These are phyloP conservation scores for Nitzschia sp. DNA, from an alignment of 108 stramenopile species.

Conservation along the genomic window DNA sequence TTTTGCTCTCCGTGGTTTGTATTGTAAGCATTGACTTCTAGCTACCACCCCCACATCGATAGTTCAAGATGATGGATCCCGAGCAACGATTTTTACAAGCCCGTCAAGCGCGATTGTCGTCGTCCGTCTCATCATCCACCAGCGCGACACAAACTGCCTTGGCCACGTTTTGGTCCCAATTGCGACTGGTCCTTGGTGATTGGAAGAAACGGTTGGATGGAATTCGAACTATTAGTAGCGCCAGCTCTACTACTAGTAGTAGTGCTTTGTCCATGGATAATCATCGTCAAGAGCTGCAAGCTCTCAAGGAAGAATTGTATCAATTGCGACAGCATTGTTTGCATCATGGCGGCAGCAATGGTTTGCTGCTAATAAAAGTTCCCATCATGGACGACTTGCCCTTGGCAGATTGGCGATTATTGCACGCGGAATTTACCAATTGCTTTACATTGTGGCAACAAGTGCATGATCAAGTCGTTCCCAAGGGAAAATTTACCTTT, in stretches of 20 bases:
- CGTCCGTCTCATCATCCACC: neutral
- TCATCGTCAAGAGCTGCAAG: conserved; percentile 8
- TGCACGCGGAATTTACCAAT: conserved; percentile 31
- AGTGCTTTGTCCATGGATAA: neutral
- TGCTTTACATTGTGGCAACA: conserved; percentile 6
- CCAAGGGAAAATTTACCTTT: conserved; percentile 40
- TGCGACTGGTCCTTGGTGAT: neutral
- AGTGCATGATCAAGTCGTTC: conserved; percentile 3
- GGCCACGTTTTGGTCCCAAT: conserved; percentile 1
- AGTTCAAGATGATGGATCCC: conserved; percentile 18
- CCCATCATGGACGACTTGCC: conserved; percentile 14
- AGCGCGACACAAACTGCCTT: neutral
- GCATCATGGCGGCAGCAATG: neutral
- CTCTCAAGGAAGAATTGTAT: conserved; percentile 25
- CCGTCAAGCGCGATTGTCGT: conserved; percentile 4
- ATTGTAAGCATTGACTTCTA: too few relatives aligned
- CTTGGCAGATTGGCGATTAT: conserved; percentile 21
- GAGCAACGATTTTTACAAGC: conserved; percentile 15
- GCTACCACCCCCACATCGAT: too few relatives aligned
- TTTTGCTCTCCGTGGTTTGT: too few relatives aligned
- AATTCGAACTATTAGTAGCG: neutral
- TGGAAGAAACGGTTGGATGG: neutral
- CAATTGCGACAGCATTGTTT: conserved; percentile 19
- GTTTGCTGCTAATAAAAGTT: too few relatives aligned
- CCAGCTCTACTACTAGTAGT: neutral